Evolutionary conservation across 169 alveolate genomes (phyloP).

Genomic region (Theileria annulata): DNA sequence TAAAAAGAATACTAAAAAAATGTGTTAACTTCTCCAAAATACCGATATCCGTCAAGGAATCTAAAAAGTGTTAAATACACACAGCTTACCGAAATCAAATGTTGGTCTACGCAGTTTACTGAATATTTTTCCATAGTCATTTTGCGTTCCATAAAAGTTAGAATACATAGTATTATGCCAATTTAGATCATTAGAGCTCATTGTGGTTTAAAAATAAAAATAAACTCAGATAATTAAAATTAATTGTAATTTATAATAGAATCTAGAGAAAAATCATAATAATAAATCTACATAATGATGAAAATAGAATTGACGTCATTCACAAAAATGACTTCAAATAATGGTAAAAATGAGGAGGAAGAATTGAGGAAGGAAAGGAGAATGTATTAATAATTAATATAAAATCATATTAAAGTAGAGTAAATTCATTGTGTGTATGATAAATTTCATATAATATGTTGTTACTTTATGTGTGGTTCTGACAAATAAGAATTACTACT

Average conservation of each 20-base stretch:
- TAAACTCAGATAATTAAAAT: no score
- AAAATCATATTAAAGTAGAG: no score
- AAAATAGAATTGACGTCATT: background rate
- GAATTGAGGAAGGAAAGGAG: background rate
- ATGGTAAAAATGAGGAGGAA: background rate
- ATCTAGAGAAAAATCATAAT: background rate
- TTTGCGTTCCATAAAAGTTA: slow-evolving; percentile 19
- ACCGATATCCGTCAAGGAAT: slow-evolving; percentile 13
- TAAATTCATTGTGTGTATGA: background rate
- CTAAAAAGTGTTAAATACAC: background rate
- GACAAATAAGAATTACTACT: background rate
- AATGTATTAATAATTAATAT: no score
- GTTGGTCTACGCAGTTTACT: slow-evolving; percentile 14
- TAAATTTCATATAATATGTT: background rate
- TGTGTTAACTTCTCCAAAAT: background rate
- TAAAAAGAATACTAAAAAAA: slow-evolving; percentile 36
- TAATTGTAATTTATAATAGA: no score
- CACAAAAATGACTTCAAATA: no score
- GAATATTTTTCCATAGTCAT: slow-evolving; percentile 15
- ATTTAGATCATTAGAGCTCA: background rate
- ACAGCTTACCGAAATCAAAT: slow-evolving; percentile 14
- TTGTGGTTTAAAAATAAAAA: background rate
- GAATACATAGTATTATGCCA: background rate
- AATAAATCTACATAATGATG: background rate
- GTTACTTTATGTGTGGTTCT: background rate